Base-by-base conservation (phyloP, 306 rosid species). In the Aeschynomene evenia region DNA sequence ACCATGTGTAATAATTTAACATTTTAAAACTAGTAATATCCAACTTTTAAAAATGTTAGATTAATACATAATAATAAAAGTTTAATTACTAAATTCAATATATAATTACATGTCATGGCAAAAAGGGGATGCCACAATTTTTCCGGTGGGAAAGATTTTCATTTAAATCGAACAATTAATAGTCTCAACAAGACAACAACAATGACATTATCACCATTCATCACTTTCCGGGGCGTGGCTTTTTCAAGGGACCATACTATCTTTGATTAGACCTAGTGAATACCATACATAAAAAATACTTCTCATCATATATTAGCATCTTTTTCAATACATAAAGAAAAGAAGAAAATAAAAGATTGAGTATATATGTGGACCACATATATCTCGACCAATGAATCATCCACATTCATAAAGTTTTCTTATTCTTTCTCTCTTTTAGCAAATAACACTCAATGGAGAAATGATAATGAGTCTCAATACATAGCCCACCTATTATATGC, bases 111-210 rank as follows among this genome's bases (percentile, higher is more conserved):
- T 28, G 31, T 3, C 40, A 11, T 9, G 21, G n/a, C n/a, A n/a
- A 68, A 18, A 9, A 20, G 59, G 49, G n/a, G 13, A 0, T 20
- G 48, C 62, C 15, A 22, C 40, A 15, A n/a, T 23, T 60, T 72
- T 49, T 1, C 48, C 52, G 52, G 69, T 15, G 61, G 20, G 31
- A 21, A 39, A 10, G 49, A 61, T 9, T 46, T 13, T 22, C 50
- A 59, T 46, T 55, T 59, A 40, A 71, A 61, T 61, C 52, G 31
- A 33, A 71, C 57, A 29, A 43, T 43, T 57, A 71, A 71, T 46
- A 48, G 36, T 16, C 34, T 9, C 48, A 71, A 56, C 67, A 45
- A 29, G 15, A 45, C 48, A 71, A 56, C 67, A 45, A 29, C 23
- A 45, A 58, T 29, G 76, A 31, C 7, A 31, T 18, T 37, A 12